Evolutionary conservation across 768 basidiomycete species (phyloP), one percentile per base, ranked within the genome.

Genomic region (Imleria badia): DNA sequence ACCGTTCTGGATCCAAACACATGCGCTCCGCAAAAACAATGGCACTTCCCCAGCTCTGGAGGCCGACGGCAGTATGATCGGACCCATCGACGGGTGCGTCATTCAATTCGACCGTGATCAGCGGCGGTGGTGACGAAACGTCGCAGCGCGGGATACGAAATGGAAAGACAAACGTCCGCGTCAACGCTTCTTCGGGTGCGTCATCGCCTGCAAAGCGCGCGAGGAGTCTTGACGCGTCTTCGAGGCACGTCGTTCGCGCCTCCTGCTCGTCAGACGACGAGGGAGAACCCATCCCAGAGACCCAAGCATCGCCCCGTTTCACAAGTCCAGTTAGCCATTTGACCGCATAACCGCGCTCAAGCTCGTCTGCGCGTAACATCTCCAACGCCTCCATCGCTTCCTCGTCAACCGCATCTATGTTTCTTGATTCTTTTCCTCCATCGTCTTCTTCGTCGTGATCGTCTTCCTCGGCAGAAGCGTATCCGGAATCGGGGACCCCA

Each of bases 11-110:
- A 38, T 74, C 63, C 10, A 71, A 66, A 42, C 83, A 85, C 46
- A 92, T 75, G 43, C 79, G 77, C 60, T 86, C 80, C 1, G 84
- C 84, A 44, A 94, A 77, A 34, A 89, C 70, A 63, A 91, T 87
- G 17, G 85, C 81, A 61, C 87, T 86, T 10, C 83, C 89, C 91
- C 91, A 93, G 63, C 87, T 91, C 69, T 93, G 91, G 41, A 93
- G 72, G 1, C 91, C 90, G 31, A 91, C 89, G 17, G 83, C 84
- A 11, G 88, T 90, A 66, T 91, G 86, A 65, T 91, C 89, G 14
- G 79, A 75, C 31, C 70, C 73, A 26, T 80, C 74, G 38, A 89
- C 72, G 1, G 86, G 80, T 1, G 82, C 88, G 61, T 92, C 89
- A 64, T 86, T 87, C 33, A 92, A 74, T 67, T 85, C 77, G 46